Percentiles rank a stretch among this genome's conserved stretches.
Evolutionary conservation across 208 protist species (phyloP).

Genomic region (Herpetomonas samuelpessoai): DNA sequence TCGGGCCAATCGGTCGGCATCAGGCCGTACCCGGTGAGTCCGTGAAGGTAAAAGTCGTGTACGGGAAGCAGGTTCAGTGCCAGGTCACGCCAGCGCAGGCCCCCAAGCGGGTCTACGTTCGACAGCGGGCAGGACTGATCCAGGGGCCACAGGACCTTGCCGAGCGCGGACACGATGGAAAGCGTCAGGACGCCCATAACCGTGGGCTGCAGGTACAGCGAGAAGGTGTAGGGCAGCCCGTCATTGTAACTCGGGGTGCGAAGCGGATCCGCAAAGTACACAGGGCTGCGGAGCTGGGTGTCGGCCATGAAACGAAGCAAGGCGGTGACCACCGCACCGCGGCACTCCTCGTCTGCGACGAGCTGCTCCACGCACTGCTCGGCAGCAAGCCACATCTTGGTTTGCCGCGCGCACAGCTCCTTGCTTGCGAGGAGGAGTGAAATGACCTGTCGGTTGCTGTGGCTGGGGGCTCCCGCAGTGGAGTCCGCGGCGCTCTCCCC

Average conservation of each 20-base stretch:
- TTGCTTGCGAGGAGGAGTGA: neutral
- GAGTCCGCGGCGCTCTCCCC: neutral
- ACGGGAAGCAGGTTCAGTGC: neutral
- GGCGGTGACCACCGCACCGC: constrained; percentile 6
- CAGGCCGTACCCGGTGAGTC: neutral
- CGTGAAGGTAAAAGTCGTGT: neutral
- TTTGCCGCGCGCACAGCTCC: neutral
- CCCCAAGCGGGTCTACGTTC: neutral
- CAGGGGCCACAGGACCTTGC: neutral
- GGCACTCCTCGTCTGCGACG: constrained; percentile 8
- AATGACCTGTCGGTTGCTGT: neutral
- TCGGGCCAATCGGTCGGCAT: constrained; percentile 1
- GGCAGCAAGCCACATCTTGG: constrained; percentile 6
- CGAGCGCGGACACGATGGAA: neutral
- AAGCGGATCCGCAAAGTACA: neutral
- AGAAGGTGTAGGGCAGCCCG: neutral
- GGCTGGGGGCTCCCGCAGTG: neutral
- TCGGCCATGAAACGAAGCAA: constrained; percentile 7
- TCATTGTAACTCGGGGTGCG: constrained; percentile 3
- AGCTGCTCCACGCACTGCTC: constrained; percentile 11
- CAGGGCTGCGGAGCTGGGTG: neutral
- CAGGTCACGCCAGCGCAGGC: neutral
- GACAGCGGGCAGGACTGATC: neutral
- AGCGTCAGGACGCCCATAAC: neutral
- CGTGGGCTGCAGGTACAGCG: neutral